phyloP scores from a whole-genome alignment of 1,284 basidiomycete genomes.

The Pseudozyma thailandica region DNA sequence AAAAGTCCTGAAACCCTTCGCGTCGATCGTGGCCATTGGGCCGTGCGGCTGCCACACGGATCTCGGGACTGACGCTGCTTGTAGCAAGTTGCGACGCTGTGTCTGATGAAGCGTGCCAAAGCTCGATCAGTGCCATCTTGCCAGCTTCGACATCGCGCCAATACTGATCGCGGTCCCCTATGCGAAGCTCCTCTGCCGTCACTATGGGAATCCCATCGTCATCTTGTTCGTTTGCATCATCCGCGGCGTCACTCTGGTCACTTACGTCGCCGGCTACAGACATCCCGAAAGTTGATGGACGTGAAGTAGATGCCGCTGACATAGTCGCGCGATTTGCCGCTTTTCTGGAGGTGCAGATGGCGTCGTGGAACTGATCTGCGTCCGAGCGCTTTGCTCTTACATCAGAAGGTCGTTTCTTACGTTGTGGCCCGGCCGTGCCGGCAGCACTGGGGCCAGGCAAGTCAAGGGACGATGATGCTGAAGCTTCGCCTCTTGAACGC shows the following conservation, averaged over 20 bases:
- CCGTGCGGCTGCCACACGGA: slow-evolving; percentile 35
- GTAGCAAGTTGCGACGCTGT: too few relatives aligned
- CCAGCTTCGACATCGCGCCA: slow-evolving; percentile 29
- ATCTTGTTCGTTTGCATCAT: background rate
- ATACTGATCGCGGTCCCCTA: slow-evolving; percentile 26
- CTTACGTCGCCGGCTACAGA: background rate
- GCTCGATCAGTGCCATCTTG: slow-evolving; percentile 19
- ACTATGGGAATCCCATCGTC: background rate
- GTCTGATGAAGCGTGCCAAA: slow-evolving; percentile 15
- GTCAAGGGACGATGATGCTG: background rate
- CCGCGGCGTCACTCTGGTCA: background rate
- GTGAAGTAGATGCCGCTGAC: background rate
- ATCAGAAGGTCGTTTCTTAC: background rate
- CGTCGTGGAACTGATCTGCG: slow-evolving; percentile 6
- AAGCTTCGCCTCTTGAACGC: background rate
- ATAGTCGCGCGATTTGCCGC: slow-evolving; percentile 1
- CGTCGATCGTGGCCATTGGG: slow-evolving; percentile 37
- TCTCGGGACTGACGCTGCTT: slow-evolving; percentile 8
- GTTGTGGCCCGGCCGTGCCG: background rate
- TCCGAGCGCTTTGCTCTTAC: slow-evolving; percentile 17
- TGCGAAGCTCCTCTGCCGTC: slow-evolving; percentile 23
- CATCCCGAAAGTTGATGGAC: background rate
- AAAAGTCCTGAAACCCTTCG: slow-evolving; percentile 42
- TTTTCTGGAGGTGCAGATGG: background rate
- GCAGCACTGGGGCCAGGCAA: background rate